These are phyloP conservation scores for Penstemon eatonii DNA, from an alignment of 257 asterid genomes.

Conservation along the genomic window DNA sequence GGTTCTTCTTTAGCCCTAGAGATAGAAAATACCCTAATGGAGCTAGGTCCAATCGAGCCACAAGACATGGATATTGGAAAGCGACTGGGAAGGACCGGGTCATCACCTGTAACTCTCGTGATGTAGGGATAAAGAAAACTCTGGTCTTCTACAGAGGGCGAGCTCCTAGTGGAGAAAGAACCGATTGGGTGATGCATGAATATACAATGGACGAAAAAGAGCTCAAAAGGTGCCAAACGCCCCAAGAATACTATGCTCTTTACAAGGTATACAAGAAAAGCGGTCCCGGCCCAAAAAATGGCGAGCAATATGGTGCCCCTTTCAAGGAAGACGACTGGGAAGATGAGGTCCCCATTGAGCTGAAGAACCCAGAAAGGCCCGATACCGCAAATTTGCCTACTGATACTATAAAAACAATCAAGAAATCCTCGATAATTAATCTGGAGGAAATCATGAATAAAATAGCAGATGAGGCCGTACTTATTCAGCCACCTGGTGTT, in stretches of 20 bases:
- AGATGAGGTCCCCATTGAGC: constrained; percentile 38
- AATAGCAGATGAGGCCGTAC: constrained; percentile 40
- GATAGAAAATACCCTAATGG: constrained; percentile 91
- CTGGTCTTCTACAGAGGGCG: constrained; percentile 86
- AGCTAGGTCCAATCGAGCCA: constrained; percentile 77
- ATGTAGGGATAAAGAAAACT: constrained; percentile 88
- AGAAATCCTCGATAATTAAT: constrained; percentile 34
- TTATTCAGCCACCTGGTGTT: constrained; percentile 31
- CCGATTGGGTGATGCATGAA: constrained; percentile 99
- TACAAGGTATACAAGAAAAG: constrained; percentile 92
- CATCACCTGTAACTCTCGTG: constrained; percentile 58
- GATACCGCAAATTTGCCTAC: constrained; percentile 29
- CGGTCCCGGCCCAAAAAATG: constrained; percentile 98
- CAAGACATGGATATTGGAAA: constrained; percentile 91
- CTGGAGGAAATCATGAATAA: constrained; percentile 60
- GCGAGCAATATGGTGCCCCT: constrained; percentile 95
- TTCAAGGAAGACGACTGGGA: constrained; percentile 94
- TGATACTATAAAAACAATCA: constrained; percentile 11
- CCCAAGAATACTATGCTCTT: constrained; percentile 67
- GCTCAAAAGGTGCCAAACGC: constrained; percentile 57
- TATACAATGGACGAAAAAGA: constrained; percentile 83
- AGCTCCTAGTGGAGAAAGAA: constrained; percentile 85
- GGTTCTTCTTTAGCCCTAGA: constrained; percentile 94
- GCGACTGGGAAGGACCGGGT: constrained; percentile 89
- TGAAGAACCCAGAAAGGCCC: constrained; percentile 28